Evolutionary conservation across 192 early-diverging fungal genomes (phyloP).

Genomic region (Oehlia diaphana): DNA sequence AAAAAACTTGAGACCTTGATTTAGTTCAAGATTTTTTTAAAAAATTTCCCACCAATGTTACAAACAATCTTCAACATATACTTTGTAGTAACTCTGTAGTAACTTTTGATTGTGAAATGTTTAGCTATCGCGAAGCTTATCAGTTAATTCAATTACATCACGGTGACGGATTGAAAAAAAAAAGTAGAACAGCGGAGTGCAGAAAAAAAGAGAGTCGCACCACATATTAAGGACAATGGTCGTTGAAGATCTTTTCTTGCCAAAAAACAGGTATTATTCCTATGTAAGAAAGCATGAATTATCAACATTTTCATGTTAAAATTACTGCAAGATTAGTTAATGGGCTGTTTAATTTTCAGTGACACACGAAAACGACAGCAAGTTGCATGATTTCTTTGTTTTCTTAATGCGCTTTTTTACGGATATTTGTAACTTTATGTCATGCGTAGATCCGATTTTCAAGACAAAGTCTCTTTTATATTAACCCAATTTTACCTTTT

Average conservation of each 20-base stretch:
- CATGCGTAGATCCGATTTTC: not conserved
- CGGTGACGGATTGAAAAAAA: not conserved
- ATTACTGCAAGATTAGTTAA: not conserved
- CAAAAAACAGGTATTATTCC: not conserved
- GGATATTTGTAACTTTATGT: not conserved
- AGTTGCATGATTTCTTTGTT: not conserved
- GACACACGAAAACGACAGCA: not conserved
- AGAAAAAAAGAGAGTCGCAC: not conserved
- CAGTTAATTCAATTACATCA: not conserved
- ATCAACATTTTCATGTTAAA: not conserved
- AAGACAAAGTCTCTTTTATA: not conserved
- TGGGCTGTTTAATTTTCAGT: not conserved
- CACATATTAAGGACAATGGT: not conserved
- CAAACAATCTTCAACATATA: not conserved
- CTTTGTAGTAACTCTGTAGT: not conserved
- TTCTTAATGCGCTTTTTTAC: not conserved
- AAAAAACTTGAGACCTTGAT: not conserved
- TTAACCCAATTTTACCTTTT: not conserved
- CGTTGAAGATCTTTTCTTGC: not conserved
- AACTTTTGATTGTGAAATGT: too few relatives aligned
- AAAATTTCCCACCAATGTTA: not conserved
- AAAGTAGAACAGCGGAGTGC: too few relatives aligned
- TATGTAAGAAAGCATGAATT: not conserved
- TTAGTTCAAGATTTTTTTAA: not conserved
- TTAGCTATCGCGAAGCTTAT: not conserved